Base-by-base conservation (phyloP, 1,284 basidiomycete genomes). In the Hemileia vastatrix region DNA sequence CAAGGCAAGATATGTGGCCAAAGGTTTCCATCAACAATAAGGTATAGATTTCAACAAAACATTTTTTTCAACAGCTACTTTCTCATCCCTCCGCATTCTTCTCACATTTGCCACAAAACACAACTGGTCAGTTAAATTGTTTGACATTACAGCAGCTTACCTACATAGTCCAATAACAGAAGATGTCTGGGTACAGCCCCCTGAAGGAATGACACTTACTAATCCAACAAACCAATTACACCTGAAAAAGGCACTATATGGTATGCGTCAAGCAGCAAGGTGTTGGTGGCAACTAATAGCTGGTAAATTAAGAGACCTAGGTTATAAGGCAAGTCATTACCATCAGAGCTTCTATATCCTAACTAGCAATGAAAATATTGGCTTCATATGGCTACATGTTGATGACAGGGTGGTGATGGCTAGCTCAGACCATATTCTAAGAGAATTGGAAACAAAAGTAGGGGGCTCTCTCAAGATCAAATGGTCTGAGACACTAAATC, bases 101-200 rank as follows among this genome's bases (percentile, higher is more conserved):
- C 27, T 55, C 1, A 43, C 54, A 4, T 2, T 55, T 8, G 32
- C 32, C 6, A 43, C 11, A 8, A 21, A 9, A 2, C 19, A 44
- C 6, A 24, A 24, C 1, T 55, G 13, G 11, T 40, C 33, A 13
- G 31, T 23, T 18, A 43, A 33, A 24, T 21, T 43, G 1, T 55
- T 55, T 55, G 54, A 55, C 18, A 23, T 55, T 2, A 55, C 36
- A 13, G 33, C 6, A 21, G 54, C 40, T 4, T 55, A 56, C 33
- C 24, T 56, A 1, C 48, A 45, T 18, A 47, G 43, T 9, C 54
- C 54, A 4, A 56, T 56, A 31, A 44, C 19, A 13, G 19, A 51
- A 51, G 49, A 51, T 13, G 23, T 51, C 27, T 51, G 3, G 18
- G 5, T 52, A 6, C 6, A 19, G 19, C 49, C 18, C 18, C 19